A percentile compares a stretch with the other conserved stretches of the same genome.
phyloP scores from a whole-genome alignment of 768 basidiomycete genomes.

The Lactarius pseudohatsudake region DNA sequence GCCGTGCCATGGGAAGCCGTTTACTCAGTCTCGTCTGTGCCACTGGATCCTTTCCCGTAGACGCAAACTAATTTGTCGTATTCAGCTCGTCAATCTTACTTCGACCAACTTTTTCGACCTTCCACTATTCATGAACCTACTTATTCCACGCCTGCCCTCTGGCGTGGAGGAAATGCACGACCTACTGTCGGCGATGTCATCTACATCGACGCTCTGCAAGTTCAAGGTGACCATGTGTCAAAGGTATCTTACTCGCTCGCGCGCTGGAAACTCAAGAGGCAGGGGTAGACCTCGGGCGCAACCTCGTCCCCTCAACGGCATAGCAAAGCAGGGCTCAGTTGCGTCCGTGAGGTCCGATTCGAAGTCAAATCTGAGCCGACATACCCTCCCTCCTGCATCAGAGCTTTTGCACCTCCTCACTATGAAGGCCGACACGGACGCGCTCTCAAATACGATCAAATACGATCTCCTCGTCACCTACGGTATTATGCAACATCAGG shows the following conservation, averaged over 20 bases:
- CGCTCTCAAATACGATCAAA: constrained; percentile 27
- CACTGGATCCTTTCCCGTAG: constrained; percentile 3
- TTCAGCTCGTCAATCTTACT: constrained; percentile 39
- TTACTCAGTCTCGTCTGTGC: constrained; percentile 36
- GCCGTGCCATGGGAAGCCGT: constrained; percentile 32
- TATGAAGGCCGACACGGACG: constrained; percentile 6
- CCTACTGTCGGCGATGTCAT: constrained; percentile 33
- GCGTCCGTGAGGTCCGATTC: background rate
- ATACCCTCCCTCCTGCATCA: constrained; percentile 23
- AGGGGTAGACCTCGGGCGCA: constrained; percentile 32
- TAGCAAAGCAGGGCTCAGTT: constrained; percentile 6
- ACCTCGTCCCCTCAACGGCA: constrained; percentile 31
- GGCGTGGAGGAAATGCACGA: constrained; percentile 28
- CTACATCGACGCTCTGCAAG: constrained; percentile 29
- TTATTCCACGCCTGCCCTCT: constrained; percentile 33
- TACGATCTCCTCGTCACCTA: constrained; percentile 34
- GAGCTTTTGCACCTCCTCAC: constrained; percentile 28
- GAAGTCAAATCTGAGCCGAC: constrained; percentile 17
- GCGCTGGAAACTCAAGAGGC: constrained; percentile 14
- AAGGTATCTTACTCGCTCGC: constrained; percentile 28
- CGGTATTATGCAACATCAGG: constrained; percentile 32
- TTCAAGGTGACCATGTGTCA: constrained; percentile 37
- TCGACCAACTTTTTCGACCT: constrained; percentile 37
- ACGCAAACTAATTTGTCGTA: constrained; percentile 7
- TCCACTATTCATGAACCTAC: constrained; percentile 36